Conservation (phyloP, 208 protist genomes). For the Trypanosomatidae sp. region DNA sequence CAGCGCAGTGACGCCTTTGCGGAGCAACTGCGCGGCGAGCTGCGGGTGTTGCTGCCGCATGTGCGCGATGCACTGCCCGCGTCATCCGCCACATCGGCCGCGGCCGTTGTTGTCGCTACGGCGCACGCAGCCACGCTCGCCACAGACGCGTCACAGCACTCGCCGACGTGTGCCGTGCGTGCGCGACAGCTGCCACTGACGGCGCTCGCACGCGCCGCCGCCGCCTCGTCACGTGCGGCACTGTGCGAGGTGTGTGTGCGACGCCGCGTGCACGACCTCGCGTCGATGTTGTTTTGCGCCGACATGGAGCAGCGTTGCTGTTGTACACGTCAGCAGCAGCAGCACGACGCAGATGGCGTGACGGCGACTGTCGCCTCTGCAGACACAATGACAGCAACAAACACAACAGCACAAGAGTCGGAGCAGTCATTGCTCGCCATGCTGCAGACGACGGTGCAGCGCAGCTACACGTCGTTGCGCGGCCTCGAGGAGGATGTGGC, state of each 20-base stretch:
- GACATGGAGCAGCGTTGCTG: constrained; percentile 31
- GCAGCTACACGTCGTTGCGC: constrained; percentile 22
- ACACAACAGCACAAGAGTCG: too few species aligned
- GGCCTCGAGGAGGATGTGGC: constrained; percentile 15
- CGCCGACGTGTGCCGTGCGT: constrained; percentile 41
- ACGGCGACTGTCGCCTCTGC: too few species aligned
- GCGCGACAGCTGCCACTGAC: constrained; percentile 24
- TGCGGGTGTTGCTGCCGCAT: constrained; percentile 10
- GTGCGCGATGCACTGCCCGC: not conserved
- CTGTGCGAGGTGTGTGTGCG: constrained; percentile 43
- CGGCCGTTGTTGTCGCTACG: constrained; percentile 20
- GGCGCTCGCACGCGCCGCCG: constrained; percentile 14
- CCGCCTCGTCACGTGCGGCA: constrained; percentile 22
- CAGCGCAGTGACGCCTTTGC: too few species aligned
- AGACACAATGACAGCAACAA: too few species aligned
- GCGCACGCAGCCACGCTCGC: constrained; percentile 7
- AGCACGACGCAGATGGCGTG: too few species aligned
- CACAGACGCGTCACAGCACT: constrained; percentile 5
- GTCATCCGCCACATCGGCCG: constrained; percentile 10
- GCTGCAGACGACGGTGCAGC: constrained; percentile 11
- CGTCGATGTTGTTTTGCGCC: constrained; percentile 42
- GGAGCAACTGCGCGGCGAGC: not conserved
- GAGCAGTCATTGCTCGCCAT: too few species aligned
- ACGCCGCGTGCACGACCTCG: constrained; percentile 50
- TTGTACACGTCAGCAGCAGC: too few species aligned